Evolutionary conservation across 2,329 filamentous ascomycete species (phyloP), one percentile per base, ranked within the genome.

Genomic region (Aspergillus pseudonomiae): DNA sequence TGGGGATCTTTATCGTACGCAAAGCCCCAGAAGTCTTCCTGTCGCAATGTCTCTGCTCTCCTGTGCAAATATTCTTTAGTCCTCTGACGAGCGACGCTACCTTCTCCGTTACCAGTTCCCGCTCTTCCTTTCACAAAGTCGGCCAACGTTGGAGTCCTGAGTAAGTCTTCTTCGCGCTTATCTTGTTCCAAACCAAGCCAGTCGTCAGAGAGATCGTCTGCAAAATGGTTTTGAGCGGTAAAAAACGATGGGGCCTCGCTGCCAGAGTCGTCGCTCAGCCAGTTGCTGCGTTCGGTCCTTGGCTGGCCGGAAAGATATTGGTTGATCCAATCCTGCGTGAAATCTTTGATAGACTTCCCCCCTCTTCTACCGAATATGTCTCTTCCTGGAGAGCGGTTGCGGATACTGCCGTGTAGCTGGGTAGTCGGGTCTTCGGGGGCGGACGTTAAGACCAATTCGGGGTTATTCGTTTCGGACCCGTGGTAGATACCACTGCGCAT

Each of bases 311-410:
- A 86, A n/a, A 92, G 89, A 73, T 94, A 92, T 65, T 92, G 90
- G 65, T 91, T 90, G 68, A 95, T 93, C 92, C 92, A 94, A 81
- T 93, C 91, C 77, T 94, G 90, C 0, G 91, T 93, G 60, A 94
- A 85, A 63, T 89, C 88, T 66, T 76, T 75, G 62, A 79, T 79
- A 1, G 78, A 76, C 56, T 75, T 77, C 32, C 72, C 75, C 62
- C 67, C 71, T 66, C 70, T 72, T 36, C 65, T 63, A 34, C 67
- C 68, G 10, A 66, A 65, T 56, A 71, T 56, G 57, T 74, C 71
- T 60, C 69, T 62, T 36, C 62, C 65, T 21, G 73, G 68, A 28
- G 71, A 71, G 46, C 70, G 71, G 43, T 70, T 68, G 52, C 74
- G 65, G n/a, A 67, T 72, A 46, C 67, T 66, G 50, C 71, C 69